Evolutionary conservation across 1,284 basidiomycete species (phyloP).

Genomic region (Cryptococcus sp.): DNA sequence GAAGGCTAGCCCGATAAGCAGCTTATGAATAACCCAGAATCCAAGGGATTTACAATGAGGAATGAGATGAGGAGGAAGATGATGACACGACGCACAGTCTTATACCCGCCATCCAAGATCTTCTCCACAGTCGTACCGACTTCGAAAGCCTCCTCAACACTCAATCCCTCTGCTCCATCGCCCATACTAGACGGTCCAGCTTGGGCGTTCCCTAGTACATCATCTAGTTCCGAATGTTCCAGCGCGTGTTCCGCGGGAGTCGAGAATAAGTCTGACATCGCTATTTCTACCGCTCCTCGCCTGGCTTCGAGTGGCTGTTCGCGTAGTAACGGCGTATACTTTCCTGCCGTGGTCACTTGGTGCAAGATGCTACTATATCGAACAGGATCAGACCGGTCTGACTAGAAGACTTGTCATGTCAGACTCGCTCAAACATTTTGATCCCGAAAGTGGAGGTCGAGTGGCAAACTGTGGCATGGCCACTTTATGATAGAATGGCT

Average conservation of each 20-base stretch:
- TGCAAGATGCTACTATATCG: too few species aligned
- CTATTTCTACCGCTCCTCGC: neutral
- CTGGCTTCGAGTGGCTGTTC: neutral
- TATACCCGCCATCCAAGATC: slow-evolving; percentile 51
- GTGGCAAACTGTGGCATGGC: neutral
- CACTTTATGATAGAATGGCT: too few species aligned
- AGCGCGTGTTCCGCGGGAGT: slow-evolving; percentile 51
- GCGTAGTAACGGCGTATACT: neutral
- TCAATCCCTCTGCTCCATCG: slow-evolving; percentile 32
- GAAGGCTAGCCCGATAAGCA: too few species aligned
- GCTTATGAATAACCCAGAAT: too few species aligned
- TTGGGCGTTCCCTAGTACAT: slow-evolving; percentile 6
- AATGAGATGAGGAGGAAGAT: too few species aligned
- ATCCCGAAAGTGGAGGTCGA: slow-evolving; percentile 7
- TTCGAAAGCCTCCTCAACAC: slow-evolving; percentile 52
- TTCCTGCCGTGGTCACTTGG: neutral
- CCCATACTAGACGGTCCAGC: slow-evolving; percentile 38
- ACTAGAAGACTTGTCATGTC: neutral
- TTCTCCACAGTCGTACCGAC: slow-evolving; percentile 48
- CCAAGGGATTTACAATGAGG: too few species aligned
- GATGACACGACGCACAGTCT: slow-evolving; percentile 41
- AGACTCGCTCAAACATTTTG: slow-evolving; percentile 8
- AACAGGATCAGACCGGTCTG: too few species aligned
- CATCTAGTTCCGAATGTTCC: slow-evolving; percentile 36
- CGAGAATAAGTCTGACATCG: slow-evolving; percentile 47